A percentile compares a stretch with the other conserved stretches of the same genome.
Conservation (phyloP, 768 basidiomycete genomes). For the Rhodotorula babjevae region DNA sequence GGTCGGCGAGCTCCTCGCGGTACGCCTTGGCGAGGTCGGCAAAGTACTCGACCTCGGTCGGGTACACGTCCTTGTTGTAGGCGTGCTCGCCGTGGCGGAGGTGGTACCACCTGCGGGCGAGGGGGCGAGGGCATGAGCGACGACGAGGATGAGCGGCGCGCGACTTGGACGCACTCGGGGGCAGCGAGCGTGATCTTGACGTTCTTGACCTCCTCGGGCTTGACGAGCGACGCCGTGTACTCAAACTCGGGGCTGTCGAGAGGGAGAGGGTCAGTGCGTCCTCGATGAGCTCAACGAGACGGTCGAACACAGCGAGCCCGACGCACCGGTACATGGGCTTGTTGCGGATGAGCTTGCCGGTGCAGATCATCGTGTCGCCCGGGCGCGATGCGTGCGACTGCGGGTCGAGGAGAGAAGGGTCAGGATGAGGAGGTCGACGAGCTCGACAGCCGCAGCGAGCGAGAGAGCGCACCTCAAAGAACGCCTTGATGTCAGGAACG, state of each 20-base stretch:
- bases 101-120: constrained; percentile 40
- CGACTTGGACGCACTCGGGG: constrained; percentile 57
- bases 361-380: constrained; percentile 36
- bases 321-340: constrained; percentile 38
- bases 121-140: background rate
- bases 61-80: constrained; percentile 54
- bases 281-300: too few species aligned
- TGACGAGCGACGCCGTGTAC: constrained; percentile 32
- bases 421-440: background rate
- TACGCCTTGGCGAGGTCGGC: constrained; percentile 55
- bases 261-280: background rate
- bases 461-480: constrained; percentile 15
- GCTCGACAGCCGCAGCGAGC: background rate
- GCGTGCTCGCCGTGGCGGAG: constrained; percentile 42
- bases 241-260: constrained; percentile 37
- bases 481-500: constrained; percentile 36
- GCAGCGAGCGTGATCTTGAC: constrained; percentile 70
- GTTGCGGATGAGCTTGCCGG: constrained; percentile 35
- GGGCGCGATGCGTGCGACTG: constrained; percentile 28
- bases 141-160: too few species aligned
- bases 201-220: constrained; percentile 51
- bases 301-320: too few species aligned
- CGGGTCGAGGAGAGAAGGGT: background rate
- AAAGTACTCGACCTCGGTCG: constrained; percentile 59
- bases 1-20: constrained; percentile 51